phyloP scores from a whole-genome alignment of 176 grass and related monocot genomes.

The Rhynchospora pubera region DNA sequence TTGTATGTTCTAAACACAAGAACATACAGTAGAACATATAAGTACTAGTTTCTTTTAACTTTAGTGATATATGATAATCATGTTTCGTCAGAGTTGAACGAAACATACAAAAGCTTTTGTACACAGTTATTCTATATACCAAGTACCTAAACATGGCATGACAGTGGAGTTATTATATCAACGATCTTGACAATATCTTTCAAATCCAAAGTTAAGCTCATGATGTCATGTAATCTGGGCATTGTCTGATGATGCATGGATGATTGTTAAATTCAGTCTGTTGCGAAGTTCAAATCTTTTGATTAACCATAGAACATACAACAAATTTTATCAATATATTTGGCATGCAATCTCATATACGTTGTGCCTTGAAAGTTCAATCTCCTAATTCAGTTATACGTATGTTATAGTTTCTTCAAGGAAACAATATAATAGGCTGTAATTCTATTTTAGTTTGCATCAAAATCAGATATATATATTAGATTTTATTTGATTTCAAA shows the following conservation, averaged over 20 bases:
- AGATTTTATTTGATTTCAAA: too few relatives aligned
- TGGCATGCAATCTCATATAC: not conserved
- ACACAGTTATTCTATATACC: too few relatives aligned
- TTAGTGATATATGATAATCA: not conserved
- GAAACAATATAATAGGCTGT: too few relatives aligned
- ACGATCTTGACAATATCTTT: too few relatives aligned
- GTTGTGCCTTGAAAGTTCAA: not conserved
- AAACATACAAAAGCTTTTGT: too few relatives aligned
- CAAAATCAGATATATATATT: too few relatives aligned
- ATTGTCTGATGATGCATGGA: not conserved
- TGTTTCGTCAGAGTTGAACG: not conserved
- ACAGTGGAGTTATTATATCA: not conserved
- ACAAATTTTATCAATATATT: too few relatives aligned
- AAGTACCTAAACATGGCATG: not conserved
- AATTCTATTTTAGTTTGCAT: too few relatives aligned
- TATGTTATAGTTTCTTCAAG: too few relatives aligned
- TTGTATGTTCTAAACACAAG: too few relatives aligned
- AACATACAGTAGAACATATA: too few relatives aligned
- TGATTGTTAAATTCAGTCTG: not conserved
- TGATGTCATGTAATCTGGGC: not conserved
- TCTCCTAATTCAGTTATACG: not conserved
- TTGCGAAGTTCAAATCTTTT: not conserved
- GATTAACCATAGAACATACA: not conserved
- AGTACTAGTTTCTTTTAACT: not conserved
- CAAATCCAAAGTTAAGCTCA: not conserved